Conservation (phyloP, 441 rosid genomes). For the Mallotus repandus region DNA sequence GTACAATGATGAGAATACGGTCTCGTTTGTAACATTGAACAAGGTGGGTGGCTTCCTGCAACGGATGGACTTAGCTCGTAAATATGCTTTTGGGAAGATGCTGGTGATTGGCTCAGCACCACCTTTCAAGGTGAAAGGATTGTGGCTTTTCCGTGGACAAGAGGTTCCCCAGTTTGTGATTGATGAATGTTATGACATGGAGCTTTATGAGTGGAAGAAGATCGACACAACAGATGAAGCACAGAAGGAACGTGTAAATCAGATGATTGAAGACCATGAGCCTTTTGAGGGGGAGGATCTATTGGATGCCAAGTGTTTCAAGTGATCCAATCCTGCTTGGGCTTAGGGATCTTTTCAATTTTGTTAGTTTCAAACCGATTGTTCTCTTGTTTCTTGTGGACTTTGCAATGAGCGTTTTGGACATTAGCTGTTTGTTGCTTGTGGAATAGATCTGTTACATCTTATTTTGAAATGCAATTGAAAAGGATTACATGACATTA, state of each 20-base stretch:
- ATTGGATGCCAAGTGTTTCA: constrained; percentile 88
- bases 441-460: no score
- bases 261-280: constrained; percentile 83
- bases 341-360: no score
- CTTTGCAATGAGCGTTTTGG: no score
- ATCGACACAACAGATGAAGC: constrained; percentile 68
- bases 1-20: constrained; percentile 83
- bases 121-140: constrained; percentile 78
- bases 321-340: constrained; percentile 31
- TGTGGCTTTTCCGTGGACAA: constrained; percentile 84
- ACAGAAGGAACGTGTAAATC: constrained; percentile 75
- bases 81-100: constrained; percentile 93
- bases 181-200: constrained; percentile 93
- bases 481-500: no score
- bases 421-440: no score
- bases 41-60: constrained; percentile 89
- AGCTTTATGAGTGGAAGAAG: constrained; percentile 84
- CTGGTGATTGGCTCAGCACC: constrained; percentile 63
- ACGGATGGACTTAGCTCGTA: constrained; percentile 83
- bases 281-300: constrained; percentile 86
- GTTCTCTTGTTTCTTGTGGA: no score
- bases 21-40: constrained; percentile 76
- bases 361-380: no score
- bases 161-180: constrained; percentile 72
- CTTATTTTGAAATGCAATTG: no score